Conservation (phyloP, 306 rosid genomes). For the Prosopis cineraria region DNA sequence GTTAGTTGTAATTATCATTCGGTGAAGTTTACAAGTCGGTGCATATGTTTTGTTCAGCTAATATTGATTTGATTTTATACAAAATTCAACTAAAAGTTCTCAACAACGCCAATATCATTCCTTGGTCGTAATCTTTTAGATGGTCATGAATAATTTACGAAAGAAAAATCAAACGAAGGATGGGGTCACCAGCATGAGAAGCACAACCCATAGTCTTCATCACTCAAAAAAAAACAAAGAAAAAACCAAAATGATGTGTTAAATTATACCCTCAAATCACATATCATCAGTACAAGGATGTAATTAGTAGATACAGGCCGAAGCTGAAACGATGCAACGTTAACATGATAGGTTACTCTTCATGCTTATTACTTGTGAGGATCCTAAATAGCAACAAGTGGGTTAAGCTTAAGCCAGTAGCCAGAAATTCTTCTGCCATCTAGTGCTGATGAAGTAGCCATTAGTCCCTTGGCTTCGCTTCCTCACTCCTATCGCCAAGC, state of each 20-base stretch:
- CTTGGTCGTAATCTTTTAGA: not conserved
- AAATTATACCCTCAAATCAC: not conserved
- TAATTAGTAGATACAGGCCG: constrained; percentile 44
- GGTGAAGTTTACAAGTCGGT: no score
- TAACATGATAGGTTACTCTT: constrained; percentile 22
- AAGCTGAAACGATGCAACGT: constrained; percentile 23
- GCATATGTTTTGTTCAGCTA: no score
- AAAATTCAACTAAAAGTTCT: not conserved
- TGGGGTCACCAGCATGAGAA: not conserved
- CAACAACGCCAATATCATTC: not conserved
- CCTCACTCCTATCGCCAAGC: constrained; percentile 82
- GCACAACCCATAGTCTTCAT: not conserved
- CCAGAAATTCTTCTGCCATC: constrained; percentile 95
- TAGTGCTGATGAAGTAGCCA: constrained; percentile 81
- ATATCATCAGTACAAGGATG: constrained; percentile 26
- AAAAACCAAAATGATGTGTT: not conserved
- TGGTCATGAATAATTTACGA: not conserved
- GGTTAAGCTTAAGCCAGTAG: constrained; percentile 58
- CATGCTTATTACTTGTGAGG: not conserved
- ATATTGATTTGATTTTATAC: constrained; percentile 5
- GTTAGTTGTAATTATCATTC: not conserved
- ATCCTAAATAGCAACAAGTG: not conserved
- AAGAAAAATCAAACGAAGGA: not conserved
- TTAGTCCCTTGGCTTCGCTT: constrained; percentile 77
- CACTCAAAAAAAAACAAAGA: not conserved